These are phyloP conservation scores for Fusarium nurragi DNA, from an alignment of 2,329 filamentous ascomycete species.

Conservation along the genomic window DNA sequence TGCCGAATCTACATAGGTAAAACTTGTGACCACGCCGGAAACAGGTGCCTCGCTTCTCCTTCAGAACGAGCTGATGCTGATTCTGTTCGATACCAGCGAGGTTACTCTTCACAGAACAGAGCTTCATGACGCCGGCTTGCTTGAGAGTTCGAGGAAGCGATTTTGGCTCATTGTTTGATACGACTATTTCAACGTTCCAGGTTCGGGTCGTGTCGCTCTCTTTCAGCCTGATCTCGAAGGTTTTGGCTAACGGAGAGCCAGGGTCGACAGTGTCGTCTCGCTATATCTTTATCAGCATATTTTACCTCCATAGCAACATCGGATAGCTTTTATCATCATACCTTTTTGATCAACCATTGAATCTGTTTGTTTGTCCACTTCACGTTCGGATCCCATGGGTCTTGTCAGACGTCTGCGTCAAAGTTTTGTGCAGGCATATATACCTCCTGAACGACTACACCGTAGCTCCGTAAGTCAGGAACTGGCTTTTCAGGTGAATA, in stretches of 20 bases:
- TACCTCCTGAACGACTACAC: slow-evolving; percentile 31
- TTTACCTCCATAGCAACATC: neutral
- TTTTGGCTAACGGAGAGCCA: slow-evolving; percentile 46
- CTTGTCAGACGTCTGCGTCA: slow-evolving; percentile 30
- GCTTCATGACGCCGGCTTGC: slow-evolving; percentile 50
- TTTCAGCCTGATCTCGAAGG: slow-evolving; percentile 48
- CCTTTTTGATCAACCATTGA: slow-evolving; percentile 40
- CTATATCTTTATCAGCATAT: slow-evolving; percentile 37
- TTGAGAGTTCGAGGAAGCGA: slow-evolving; percentile 51
- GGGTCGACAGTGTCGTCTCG: slow-evolving; percentile 54
- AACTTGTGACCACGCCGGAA: slow-evolving; percentile 51
- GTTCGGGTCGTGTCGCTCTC: slow-evolving; percentile 47
- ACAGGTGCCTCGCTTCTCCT: slow-evolving; percentile 49
- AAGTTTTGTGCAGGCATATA: slow-evolving; percentile 33
- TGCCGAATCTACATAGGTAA: slow-evolving; percentile 56
- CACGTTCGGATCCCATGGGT: slow-evolving; percentile 22
- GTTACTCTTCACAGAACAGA: slow-evolving; percentile 54
- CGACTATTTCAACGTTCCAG: slow-evolving; percentile 53
- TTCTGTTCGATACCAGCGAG: slow-evolving; percentile 50
- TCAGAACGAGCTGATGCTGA: slow-evolving; percentile 49
- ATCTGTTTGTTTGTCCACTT: slow-evolving; percentile 40
- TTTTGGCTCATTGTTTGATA: slow-evolving; percentile 51
- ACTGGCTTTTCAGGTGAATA: slow-evolving; percentile 18
- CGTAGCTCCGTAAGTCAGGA: slow-evolving; percentile 3
- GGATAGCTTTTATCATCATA: neutral